Evolutionary conservation across 2,329 filamentous ascomycete species (phyloP).

Genomic region (Aspergillus ochraceus): DNA sequence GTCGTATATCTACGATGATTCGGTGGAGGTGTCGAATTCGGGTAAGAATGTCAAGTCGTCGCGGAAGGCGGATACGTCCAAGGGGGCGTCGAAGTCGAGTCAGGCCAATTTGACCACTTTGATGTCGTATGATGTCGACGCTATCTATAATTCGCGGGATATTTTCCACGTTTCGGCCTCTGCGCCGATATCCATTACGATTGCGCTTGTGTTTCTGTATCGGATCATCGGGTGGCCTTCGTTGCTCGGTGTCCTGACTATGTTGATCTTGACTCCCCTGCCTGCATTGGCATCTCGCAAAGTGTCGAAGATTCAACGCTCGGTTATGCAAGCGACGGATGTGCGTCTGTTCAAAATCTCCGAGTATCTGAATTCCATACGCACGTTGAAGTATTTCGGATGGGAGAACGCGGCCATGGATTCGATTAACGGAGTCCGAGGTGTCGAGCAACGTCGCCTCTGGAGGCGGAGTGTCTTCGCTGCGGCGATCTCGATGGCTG

Average conservation of each 20-base stretch:
- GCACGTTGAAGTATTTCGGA: slow-evolving; percentile 61
- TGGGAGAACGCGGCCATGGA: slow-evolving; percentile 58
- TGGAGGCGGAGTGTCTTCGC: slow-evolving; percentile 54
- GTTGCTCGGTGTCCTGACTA: slow-evolving; percentile 52
- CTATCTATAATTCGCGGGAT: slow-evolving; percentile 54
- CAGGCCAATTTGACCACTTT: slow-evolving; percentile 58
- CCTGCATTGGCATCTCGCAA: slow-evolving; percentile 51
- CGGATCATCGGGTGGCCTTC: slow-evolving; percentile 58
- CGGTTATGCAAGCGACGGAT: slow-evolving; percentile 58
- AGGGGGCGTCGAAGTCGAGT: slow-evolving; percentile 36
- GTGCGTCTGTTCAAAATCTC: slow-evolving; percentile 58
- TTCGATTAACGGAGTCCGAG: slow-evolving; percentile 53
- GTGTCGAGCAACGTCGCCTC: slow-evolving; percentile 54
- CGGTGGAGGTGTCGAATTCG: slow-evolving; percentile 10
- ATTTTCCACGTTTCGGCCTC: slow-evolving; percentile 50
- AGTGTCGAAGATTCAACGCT: slow-evolving; percentile 53
- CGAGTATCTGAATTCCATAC: slow-evolving; percentile 59
- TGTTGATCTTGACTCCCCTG: slow-evolving; percentile 52
- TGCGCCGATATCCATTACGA: slow-evolving; percentile 48
- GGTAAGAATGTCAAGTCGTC: slow-evolving; percentile 12
- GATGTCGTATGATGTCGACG: slow-evolving; percentile 61
- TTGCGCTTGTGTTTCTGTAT: slow-evolving; percentile 56
- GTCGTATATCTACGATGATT: slow-evolving; percentile 55
- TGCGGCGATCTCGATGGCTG: slow-evolving; percentile 47
- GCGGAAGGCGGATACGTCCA: slow-evolving; percentile 12